Percentiles rank a stretch among this genome's conserved stretches.
Conservation (phyloP, 164 flowering plant species). For the Chimonanthus praecox region DNA sequence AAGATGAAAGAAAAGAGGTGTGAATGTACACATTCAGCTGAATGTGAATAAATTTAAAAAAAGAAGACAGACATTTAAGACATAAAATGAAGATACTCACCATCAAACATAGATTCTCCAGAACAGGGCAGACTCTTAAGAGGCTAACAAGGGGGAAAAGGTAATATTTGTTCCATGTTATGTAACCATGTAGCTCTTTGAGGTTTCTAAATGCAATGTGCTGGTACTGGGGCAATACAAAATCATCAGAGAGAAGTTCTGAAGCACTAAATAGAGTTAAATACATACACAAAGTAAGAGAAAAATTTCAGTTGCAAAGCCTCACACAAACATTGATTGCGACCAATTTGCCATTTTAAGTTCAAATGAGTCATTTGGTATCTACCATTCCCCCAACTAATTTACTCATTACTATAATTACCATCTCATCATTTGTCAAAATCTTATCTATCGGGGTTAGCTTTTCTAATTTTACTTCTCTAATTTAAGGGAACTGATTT, state of each 20-base stretch:
- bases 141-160: not conserved
- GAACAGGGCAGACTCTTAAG: not conserved
- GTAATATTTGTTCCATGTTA: not conserved
- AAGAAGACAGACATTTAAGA: not conserved
- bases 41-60: not conserved
- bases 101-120: not conserved
- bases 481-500: too few relatives aligned
- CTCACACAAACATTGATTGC: too few relatives aligned
- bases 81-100: not conserved
- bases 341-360: too few relatives aligned
- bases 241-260: not conserved
- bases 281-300: not conserved
- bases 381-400: too few relatives aligned
- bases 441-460: too few relatives aligned
- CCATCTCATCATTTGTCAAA: too few relatives aligned
- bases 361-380: too few relatives aligned
- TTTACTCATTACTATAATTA: too few relatives aligned
- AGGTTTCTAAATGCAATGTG: not conserved
- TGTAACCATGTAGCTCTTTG: not conserved
- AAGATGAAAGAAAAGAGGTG: not conserved
- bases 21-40: not conserved
- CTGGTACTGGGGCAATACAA: too few relatives aligned
- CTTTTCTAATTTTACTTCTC: too few relatives aligned
- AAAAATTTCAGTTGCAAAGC: too few relatives aligned
- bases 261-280: not conserved